Conservation (phyloP, 2,329 filamentous ascomycete species). For the Botrytis porri region DNA sequence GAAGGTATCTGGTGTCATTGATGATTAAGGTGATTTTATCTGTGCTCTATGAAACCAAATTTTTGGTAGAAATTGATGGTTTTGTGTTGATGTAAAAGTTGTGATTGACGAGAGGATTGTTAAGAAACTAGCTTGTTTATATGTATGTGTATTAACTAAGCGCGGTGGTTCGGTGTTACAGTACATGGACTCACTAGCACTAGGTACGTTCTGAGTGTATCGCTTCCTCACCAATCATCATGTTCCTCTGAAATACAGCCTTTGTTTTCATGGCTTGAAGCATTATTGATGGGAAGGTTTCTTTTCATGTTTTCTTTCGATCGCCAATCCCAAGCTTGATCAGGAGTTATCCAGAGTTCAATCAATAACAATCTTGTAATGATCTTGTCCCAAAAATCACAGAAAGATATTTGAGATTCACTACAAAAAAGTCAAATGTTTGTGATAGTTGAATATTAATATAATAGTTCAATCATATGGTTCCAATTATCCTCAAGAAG, state of each 20-base stretch:
- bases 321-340: neutral
- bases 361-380: neutral
- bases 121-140: neutral
- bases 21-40: fast-evolving
- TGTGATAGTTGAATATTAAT: neutral
- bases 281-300: neutral
- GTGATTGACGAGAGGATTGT: neutral
- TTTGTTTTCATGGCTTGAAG: neutral
- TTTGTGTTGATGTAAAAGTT: neutral
- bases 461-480: neutral
- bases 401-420: neutral
- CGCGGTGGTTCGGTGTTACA: neutral
- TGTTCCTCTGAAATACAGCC: neutral
- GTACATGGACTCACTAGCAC: neutral
- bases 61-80: neutral
- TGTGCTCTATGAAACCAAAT: neutral
- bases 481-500: no score
- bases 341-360: neutral
- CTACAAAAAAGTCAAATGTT: no score
- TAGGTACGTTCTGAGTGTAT: neutral
- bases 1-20: neutral
- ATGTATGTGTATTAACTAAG: neutral
- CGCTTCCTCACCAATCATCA: neutral
- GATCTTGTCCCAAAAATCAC: neutral
- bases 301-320: neutral